Base-by-base conservation (phyloP, 2,329 filamentous ascomycete genomes). In the Ophiostoma ips region DNA sequence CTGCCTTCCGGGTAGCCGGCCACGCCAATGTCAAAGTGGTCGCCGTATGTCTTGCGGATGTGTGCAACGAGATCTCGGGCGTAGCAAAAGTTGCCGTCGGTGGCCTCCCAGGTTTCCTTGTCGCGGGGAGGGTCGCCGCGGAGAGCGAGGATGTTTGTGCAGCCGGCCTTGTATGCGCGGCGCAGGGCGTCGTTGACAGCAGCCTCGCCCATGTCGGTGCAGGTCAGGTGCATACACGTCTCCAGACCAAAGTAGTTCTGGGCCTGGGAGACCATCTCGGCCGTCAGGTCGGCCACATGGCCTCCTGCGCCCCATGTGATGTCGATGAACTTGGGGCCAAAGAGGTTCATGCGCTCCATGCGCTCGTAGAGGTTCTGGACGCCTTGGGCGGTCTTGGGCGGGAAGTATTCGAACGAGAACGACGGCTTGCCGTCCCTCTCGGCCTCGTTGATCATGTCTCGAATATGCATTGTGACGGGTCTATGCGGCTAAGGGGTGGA, bases 361-460 rank as follows among this genome's bases (percentile, higher is more conserved):
- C 92, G 87, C 60, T 98, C 92, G 74, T 98, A 98, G 52, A 98
- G 81, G 66, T 98, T 98, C 71, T 98, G 92, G 12, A 98, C 90
- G 75, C 92, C 92, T 70, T 92, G 87, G 11, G 87, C 84, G 8
- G 92, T 98, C 72, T 98, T 98, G 36, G 92, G 92, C 48, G 92
- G 92, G 69, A 98, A 98, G 75, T 95, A 98, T 68, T 98, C 92
- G 72, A 98, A 98, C 53, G 92, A 98, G 74, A 95, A 95, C 63
- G 88, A 92, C 52, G 89, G 84, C 61, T 84, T 78, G 64, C 81
- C 80, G 61, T 82, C 79, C 69, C 77, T 76, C 68, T 88, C 80
- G 67, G 89, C 82, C 60, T 90, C 84, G 59, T 78, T 73, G 61
- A 98, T 76, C 75, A 95, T 95, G 60, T 92, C 81, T 58, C 83